Base-by-base conservation (phyloP, 2,329 filamentous ascomycete species). In the Dactylonectria estremocensis region DNA sequence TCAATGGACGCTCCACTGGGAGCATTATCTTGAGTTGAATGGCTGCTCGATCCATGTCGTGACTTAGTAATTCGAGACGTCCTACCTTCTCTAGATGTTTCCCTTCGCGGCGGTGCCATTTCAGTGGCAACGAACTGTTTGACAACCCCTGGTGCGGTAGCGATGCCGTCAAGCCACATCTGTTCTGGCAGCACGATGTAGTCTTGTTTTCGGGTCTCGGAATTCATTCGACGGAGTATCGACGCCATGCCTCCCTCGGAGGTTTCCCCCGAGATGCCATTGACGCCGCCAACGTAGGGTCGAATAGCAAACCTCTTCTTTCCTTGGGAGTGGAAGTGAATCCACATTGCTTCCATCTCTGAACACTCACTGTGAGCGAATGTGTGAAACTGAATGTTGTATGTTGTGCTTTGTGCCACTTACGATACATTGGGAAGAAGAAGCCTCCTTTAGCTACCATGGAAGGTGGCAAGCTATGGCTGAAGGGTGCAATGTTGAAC, bases 341-440 rank as follows among this genome's bases (percentile, higher is more conserved):
- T 52, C 7, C 20, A 52, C 48, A 52, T 52, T 22, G 48, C 48
- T 24, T 52, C 48, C 16, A 14, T 52, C 28, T 52, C 48, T 35
- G n/a, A 35, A 10, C 9, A 13, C 33, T 2, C 6, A 35, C 3
- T 9, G 33, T 35, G 9, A 35, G 33, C 13, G 13, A 5, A 35
- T 35, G 33, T 13, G 13, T 35, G 33, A n/a, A n/a, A n/a, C n/a
- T n/a, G n/a, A n/a, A n/a, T n/a, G n/a, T n/a, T n/a, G n/a, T n/a
- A n/a, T 13, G 13, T 35, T 9, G 13, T 9, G 33, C 33, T 9
- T 35, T 35, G 33, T 9, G 33, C 2, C 5, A 3, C 33, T 10
- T 35, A 35, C 33, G 33, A 24, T 58, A 58, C 20, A 58, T 58
- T 20, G 55, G 55, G 11, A 58, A n/a, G 13, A 58, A 48, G 22